Conservation (phyloP, 1,284 basidiomycete genomes). For the Lignosus rhinocerotis region DNA sequence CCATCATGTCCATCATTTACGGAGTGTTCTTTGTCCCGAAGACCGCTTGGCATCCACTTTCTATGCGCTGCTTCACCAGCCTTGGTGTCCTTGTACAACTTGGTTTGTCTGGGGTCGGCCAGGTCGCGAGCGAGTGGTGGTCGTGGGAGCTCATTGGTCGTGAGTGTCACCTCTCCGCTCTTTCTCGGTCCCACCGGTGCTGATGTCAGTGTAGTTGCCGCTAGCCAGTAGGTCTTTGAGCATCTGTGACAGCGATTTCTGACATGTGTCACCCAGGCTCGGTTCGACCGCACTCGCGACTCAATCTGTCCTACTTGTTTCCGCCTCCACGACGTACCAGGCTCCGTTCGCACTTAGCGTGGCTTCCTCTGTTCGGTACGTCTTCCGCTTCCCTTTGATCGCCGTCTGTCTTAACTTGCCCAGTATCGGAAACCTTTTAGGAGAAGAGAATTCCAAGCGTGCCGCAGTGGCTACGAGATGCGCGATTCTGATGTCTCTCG, state of each 20-base stretch:
- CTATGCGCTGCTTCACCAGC: conserved; percentile 63
- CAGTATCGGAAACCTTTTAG: conserved; percentile 82
- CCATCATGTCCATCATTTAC: conserved; percentile 69
- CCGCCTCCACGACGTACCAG: conserved; percentile 80
- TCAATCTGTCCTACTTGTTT: conserved; percentile 76
- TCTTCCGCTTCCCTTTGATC: conserved; percentile 5
- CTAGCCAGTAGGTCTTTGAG: conserved; percentile 49
- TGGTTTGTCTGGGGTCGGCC: conserved; percentile 77
- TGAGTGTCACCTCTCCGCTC: conserved; percentile 31
- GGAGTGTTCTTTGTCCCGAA: conserved; percentile 73
- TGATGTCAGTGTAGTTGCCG: conserved; percentile 43
- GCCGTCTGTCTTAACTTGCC: background rate
- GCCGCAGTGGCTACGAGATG: conserved; percentile 67
- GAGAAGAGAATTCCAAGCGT: conserved; percentile 66
- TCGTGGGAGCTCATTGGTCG: conserved; percentile 80
- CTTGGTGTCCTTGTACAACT: conserved; percentile 74
- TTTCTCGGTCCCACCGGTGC: background rate
- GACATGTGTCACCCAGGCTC: conserved; percentile 34
- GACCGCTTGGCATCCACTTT: conserved; percentile 86
- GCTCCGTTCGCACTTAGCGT: conserved; percentile 82
- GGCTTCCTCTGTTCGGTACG: conserved; percentile 80
- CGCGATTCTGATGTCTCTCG: conserved; percentile 60
- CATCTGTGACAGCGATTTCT: background rate
- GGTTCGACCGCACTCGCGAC: conserved; percentile 67
- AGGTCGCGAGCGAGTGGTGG: conserved; percentile 87